Base-by-base conservation (phyloP, 2,329 filamentous ascomycete species). In the Sphaerulina musiva region DNA sequence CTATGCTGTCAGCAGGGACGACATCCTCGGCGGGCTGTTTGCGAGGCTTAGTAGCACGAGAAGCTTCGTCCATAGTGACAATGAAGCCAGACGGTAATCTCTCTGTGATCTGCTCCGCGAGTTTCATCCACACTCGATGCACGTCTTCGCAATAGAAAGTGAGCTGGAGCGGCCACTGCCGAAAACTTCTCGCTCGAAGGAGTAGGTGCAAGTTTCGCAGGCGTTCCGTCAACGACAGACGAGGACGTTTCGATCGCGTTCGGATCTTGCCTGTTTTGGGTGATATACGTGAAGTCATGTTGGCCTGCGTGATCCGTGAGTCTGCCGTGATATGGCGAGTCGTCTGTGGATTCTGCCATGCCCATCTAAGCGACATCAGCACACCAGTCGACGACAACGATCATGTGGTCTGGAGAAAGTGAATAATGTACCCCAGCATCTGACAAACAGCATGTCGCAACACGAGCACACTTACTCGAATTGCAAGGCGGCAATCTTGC, bases 401-500 rank as follows among this genome's bases (percentile, higher is more conserved):
- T 11, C 34, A n/a, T 10, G 34, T 38, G 4, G n/a, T 11, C 10
- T 8, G 5, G 5, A 5, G 12, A 38, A 38, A 11, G 8, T 38
- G 34, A 43, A 26, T 29, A 29, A 29, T 6, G 26, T 7, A 29
- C 26, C 26, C 26, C 5, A 29, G 26, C 6, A 20, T 20, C 20
- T 20, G n/a, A 9, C 43, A 17, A 12, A 51, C 20, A 53, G 32
- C 41, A 50, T 7, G 44, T 12, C 42, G 31, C 36, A 46, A 8
- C 3, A 6, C 42, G 11, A 17, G 11, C 23, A 12, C 32, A 76
- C 83, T 68, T 77, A 93, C 86, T 97, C 92, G 67, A 98, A 97
- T 67, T 97, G 92, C 59, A 98, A 73, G 0, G 93, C 93, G 0
- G 88, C 89, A 36, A 92, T 82, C 65, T 85, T 85, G 61, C 87